Evolutionary conservation across 2,329 filamentous ascomycete species (phyloP).

Genomic region (Sodiomyces alkalinus): DNA sequence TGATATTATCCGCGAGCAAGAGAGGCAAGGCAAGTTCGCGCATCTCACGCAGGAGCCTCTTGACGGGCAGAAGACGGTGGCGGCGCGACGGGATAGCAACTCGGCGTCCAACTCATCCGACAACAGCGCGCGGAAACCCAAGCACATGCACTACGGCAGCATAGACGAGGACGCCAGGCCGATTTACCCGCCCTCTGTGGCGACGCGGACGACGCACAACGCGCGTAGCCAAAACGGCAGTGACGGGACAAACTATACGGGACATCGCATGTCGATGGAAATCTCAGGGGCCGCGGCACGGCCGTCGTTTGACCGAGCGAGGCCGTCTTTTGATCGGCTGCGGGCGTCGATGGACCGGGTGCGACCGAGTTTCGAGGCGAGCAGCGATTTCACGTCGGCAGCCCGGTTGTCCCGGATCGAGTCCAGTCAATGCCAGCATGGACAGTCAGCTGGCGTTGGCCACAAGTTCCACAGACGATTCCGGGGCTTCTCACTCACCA

Average conservation of each 20-base stretch:
- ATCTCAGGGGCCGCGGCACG: conserved; percentile 19
- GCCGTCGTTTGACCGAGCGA: conserved; percentile 49
- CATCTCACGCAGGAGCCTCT: conserved; percentile 37
- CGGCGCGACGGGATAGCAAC: conserved; percentile 5
- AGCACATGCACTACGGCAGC: conserved; percentile 43
- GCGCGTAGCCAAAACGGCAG: conserved; percentile 80
- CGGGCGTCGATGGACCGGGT: conserved; percentile 77
- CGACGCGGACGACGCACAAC: conserved; percentile 64
- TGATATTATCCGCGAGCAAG: conserved; percentile 90
- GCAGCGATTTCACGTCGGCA: conserved; percentile 81
- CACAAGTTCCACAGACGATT: conserved; percentile 19
- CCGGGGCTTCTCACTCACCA: conserved; percentile 27
- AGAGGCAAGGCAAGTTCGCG: conserved; percentile 67
- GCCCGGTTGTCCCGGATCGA: conserved; percentile 75
- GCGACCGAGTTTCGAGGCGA: conserved; percentile 71
- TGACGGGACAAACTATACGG: conserved; percentile 83
- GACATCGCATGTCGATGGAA: conserved; percentile 47
- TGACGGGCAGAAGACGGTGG: conserved; percentile 19
- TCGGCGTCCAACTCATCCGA: conserved; percentile 41
- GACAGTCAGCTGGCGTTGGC: conserved; percentile 23
- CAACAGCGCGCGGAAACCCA: conserved; percentile 37
- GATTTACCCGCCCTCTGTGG: conserved; percentile 85
- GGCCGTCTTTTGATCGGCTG: conserved; percentile 80
- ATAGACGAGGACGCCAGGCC: conserved; percentile 79
- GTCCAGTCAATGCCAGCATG: conserved; percentile 48